These are phyloP conservation scores for Agrocybe pediades DNA, from an alignment of 768 basidiomycete genomes.

Conservation along the genomic window DNA sequence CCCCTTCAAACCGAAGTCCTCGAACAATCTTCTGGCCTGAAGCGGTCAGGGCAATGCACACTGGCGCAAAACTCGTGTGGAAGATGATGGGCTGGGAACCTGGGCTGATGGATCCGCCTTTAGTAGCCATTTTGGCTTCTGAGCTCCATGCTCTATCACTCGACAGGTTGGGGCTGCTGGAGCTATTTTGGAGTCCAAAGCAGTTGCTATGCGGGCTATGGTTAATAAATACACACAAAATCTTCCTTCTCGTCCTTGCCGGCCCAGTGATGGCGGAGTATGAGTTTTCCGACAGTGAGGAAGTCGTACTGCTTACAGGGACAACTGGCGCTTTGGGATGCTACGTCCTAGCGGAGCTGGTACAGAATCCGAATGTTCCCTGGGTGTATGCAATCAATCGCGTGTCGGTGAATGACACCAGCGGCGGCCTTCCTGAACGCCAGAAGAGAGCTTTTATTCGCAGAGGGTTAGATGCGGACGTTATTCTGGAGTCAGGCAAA, in stretches of 20 bases:
- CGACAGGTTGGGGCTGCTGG: background rate
- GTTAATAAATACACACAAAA: constrained; percentile 2
- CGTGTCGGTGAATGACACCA: background rate
- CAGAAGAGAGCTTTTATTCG: constrained; percentile 8
- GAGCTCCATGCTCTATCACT: background rate
- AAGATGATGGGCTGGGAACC: background rate
- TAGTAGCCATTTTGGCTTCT: background rate
- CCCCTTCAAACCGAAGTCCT: background rate
- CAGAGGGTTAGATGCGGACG: background rate
- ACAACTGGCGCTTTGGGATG: constrained; percentile 37
- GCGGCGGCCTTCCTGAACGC: background rate
- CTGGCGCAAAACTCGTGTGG: background rate
- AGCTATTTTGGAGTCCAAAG: too few species aligned
- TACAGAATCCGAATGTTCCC: constrained; percentile 21
- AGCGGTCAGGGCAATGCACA: background rate
- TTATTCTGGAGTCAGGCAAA: constrained; percentile 3
- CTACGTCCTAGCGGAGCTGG: constrained; percentile 30
- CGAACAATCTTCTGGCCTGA: background rate
- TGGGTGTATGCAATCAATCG: constrained; percentile 38
- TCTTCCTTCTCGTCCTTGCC: too few species aligned
- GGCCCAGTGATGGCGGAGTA: too few species aligned
- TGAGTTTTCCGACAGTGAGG: background rate
- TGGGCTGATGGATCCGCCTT: background rate
- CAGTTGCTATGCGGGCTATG: constrained; percentile 6
- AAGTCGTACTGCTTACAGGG: constrained; percentile 34